Evolutionary conservation across 2,329 filamentous ascomycete species (phyloP), one percentile per base, ranked within the genome.

Genomic region (Xylariaceae sp.): DNA sequence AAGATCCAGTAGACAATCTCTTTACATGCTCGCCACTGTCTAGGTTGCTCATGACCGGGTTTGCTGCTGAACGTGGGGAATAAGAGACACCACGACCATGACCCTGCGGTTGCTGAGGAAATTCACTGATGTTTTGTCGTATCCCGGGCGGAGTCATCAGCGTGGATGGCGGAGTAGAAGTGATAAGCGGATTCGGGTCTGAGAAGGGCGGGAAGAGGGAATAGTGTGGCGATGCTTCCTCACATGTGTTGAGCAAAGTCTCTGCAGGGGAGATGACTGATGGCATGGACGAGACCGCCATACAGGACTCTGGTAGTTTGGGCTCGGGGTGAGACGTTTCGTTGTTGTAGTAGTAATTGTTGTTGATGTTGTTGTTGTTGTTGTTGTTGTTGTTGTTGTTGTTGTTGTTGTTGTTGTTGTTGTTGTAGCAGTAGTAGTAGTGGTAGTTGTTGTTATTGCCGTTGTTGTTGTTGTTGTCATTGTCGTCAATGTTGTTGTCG

Each of bases 1-100:
- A 89, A 3, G 85, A 88, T 11, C 86, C 87, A 3, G 87, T 90
- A 26, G 87, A 90, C 87, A 87, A 91, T 61, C 87, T 78, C 75
- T 90, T 89, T 67, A 78, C 83, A 59, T 85, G 80, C 45, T 76
- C 77, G 50, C 77, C 77, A 57, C 74, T 80, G 45, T 89, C 86
- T 49, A 89, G 77, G 49, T 75, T 85, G 71, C 90, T 90, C 0
- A 87, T 87, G 19, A 83, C 85, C 41, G 86, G 81, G 58, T 87
- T 81, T 66, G 86, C 77, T 52, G 78, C 83, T 34, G 83, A 84
- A 44, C 86, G 80, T 27, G 87, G 86, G 34, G 86, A 88, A 39
- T 86, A 86, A 45, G 87, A 89, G 9, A 85, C 85, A 41, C 67
- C 68, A 37, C 86, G 80, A 27, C 86, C 84, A 50, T 86, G 81